Percentiles rank a stretch among this genome's conserved stretches.
phyloP scores from a whole-genome alignment of 805 yeast genomes.

The Starmerella vaccinii region DNA sequence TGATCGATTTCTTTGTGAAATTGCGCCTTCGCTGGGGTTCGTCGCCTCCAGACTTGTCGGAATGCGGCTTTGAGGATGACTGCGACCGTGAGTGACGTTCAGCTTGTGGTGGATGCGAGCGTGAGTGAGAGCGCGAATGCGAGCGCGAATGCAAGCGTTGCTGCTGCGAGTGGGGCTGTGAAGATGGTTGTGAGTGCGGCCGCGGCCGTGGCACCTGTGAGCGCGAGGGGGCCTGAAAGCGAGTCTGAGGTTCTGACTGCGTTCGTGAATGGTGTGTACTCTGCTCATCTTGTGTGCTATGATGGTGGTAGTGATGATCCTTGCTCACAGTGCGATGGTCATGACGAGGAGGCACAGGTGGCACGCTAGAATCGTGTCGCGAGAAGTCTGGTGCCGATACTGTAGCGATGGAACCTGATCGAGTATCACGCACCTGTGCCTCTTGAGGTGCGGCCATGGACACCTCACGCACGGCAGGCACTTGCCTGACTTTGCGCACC shows the following conservation, averaged over 20 bases:
- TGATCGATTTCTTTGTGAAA: constrained; percentile 23
- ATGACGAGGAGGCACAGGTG: constrained; percentile 1
- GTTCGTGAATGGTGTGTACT: not conserved
- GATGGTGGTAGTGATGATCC: not conserved
- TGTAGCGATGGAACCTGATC: not conserved
- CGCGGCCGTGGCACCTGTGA: not conserved
- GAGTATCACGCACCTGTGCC: not conserved
- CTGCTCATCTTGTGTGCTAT: not conserved
- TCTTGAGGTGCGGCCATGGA: not conserved
- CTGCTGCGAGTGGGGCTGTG: not conserved
- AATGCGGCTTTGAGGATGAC: not conserved
- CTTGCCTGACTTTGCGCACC: not conserved
- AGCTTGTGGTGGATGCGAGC: not conserved
- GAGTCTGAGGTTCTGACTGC: not conserved
- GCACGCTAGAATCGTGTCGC: not conserved
- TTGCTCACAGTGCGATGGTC: not conserved
- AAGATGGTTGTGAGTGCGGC: not conserved
- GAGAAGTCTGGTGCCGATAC: not conserved
- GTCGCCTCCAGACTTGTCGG: not conserved
- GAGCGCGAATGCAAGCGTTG: not conserved
- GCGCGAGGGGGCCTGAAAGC: not conserved
- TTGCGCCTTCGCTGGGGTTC: constrained; percentile 8
- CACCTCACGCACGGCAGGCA: not conserved
- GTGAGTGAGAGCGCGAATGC: not conserved
- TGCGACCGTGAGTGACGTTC: not conserved